Base-by-base conservation (phyloP, 192 early-diverging fungal genomes). In the Coemansia sp. region DNA sequence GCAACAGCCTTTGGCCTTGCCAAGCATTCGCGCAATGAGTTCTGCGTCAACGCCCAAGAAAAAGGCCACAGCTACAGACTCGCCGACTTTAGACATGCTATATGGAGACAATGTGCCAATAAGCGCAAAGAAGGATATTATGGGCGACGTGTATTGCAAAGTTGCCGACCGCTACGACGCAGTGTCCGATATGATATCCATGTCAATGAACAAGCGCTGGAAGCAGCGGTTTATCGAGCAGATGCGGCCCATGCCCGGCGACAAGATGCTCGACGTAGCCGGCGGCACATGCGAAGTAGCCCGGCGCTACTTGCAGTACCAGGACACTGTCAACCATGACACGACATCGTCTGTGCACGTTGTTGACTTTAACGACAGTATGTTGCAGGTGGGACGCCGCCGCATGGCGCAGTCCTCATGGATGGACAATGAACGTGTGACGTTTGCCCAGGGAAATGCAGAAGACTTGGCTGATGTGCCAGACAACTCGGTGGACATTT, bases 251-350 rank as follows among this genome's bases (percentile, higher is more conserved):
- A 76, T 81, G 4, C 86, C 88, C n/a, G 85, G 85, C 8, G 93
- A 90, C 15, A 86, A 84, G 49, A 77, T 97, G 12, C 72, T 98
- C 57, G 96, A 98, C 73, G 93, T 98, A 36, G 96, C 96, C 10
- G 96, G 96, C 26, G 96, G 96, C 55, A 97, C 96, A 26, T 93
- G 92, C 63, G 94, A 98, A 56, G 95, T 98, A 73, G 94, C 93
- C 7, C 75, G 92, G 73, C 86, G 92, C 25, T 98, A 96, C 70
- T 75, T 98, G 54, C 87, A 93, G 56, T 89, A 90, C 66, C 84
- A 88, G 57, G 83, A 85, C 55, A 71, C 80, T 28, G 83, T 84
- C 40, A 85, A 94, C 73, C 79, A 82, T n/a, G 86, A 86, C 23
- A 54, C 58, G 11, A 66, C 82, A 21, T 59, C 66, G 3, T 68